Evolutionary conservation across 192 early-diverging fungal species (phyloP).

Genomic region (Coemansia sp.): DNA sequence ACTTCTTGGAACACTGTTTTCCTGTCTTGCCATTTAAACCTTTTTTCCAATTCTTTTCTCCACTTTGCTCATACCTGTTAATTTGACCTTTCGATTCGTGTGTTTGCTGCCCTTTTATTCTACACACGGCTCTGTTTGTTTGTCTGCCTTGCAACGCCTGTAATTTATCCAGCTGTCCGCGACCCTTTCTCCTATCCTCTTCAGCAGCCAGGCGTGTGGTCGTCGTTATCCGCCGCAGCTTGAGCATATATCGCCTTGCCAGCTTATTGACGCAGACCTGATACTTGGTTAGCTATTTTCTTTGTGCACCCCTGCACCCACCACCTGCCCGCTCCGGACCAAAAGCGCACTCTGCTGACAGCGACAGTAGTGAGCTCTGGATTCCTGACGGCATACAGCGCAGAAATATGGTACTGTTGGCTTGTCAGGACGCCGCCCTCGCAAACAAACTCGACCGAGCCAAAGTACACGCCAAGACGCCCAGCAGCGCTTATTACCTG

Average conservation of each 20-base stretch:
- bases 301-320: background rate
- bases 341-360: background rate
- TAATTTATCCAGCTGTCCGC: slow-evolving; percentile 4
- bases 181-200: background rate
- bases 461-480: background rate
- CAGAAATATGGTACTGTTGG: slow-evolving; percentile 10
- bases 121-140: background rate
- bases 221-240: background rate
- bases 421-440: slow-evolving; percentile 9
- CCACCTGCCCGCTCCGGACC: background rate
- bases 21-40: background rate
- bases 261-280: background rate
- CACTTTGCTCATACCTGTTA: background rate
- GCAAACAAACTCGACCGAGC: background rate
- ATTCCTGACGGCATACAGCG: slow-evolving; percentile 4
- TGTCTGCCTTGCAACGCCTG: background rate
- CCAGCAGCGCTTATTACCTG: background rate
- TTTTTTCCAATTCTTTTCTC: background rate
- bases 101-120: background rate
- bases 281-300: background rate
- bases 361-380: background rate
- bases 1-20: slow-evolving; percentile 1
- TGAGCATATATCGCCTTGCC: background rate
- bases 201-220: background rate
- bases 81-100: background rate